Evolutionary conservation across 2,329 filamentous ascomycete species (phyloP), one percentile per base, ranked within the genome.

Genomic region (Sarocladium strictum): DNA sequence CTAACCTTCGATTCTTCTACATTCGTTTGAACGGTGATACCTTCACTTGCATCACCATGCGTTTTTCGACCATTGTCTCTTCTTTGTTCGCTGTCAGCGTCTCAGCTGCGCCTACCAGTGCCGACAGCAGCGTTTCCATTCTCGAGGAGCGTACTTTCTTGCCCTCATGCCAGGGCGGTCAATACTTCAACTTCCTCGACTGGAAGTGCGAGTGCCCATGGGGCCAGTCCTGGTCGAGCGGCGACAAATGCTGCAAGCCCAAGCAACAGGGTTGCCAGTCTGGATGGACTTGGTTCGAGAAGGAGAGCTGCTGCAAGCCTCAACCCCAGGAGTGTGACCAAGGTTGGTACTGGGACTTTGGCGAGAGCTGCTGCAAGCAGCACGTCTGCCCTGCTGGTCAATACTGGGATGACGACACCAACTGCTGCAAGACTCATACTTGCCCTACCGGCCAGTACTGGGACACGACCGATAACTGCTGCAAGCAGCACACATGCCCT

Each of bases 171-270:
- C 26, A 17, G 3, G 47, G 47, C 26, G 47, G 47, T 17, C 47
- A 51, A 29, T 33, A 21, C 27, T 33, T 51, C 27, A 51, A 51
- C 29, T 35, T 23, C 17, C 27, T 51, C 11, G 14, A 27, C 26
- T 51, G 47, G 47, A 51, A 51, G 47, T 51, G 47, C 17, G 47
- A 51, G 29, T 51, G 47, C 21, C 47, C 47, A 19, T 51, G 47
- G 47, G 47, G 47, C 23, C 47, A 51, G 17, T 21, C 27, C 9
- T 51, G 47, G 47, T 12, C 26, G n/a, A 24, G 9, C 26, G 12
- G 24, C 27, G 47, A 33, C 26, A 51, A 51, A 26, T 35, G 47
- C 47, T 51, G 47, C 27, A 51, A 51, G 27, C 47, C 47, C 47
- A 51, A 51, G 17, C 27, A 33, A 23, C n/a, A 33, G 11, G 2